phyloP scores from a whole-genome alignment of 2,329 filamentous ascomycete genomes.

The Tolypocladium amazonense region DNA sequence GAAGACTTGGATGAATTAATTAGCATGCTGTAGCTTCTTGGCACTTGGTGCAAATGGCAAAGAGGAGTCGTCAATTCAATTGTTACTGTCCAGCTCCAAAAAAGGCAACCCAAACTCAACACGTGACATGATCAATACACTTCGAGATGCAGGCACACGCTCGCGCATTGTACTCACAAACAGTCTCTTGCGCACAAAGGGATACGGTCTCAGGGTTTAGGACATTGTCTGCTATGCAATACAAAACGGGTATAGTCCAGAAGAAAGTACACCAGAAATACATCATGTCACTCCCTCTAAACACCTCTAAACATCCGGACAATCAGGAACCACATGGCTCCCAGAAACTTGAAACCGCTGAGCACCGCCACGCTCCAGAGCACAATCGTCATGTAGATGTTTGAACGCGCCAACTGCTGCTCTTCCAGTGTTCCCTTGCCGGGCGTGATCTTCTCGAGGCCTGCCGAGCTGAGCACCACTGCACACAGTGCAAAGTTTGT shows the following conservation, averaged over 20 bases:
- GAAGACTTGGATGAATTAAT: background rate
- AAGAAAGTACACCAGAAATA: background rate
- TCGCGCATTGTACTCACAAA: background rate
- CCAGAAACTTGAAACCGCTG: conserved; percentile 77
- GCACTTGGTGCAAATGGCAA: background rate
- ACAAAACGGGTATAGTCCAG: background rate
- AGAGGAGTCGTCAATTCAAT: background rate
- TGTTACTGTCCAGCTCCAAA: background rate
- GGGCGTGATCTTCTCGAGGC: conserved; percentile 57
- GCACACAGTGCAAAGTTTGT: conserved; percentile 84
- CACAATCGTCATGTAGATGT: conserved; percentile 78
- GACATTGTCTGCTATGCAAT: background rate
- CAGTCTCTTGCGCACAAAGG: background rate
- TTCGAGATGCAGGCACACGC: background rate
- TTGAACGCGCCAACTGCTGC: conserved; percentile 45
- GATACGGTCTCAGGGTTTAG: background rate
- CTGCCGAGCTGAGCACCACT: conserved; percentile 76
- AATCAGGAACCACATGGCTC: conserved; percentile 85
- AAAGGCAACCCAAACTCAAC: background rate
- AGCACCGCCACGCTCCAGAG: conserved; percentile 82
- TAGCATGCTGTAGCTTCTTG: background rate
- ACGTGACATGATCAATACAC: background rate
- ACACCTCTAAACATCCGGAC: conserved; percentile 74
- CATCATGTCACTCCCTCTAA: conserved; percentile 18
- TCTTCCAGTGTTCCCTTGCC: conserved; percentile 26